A percentile compares a stretch with the other conserved stretches of the same genome.
phyloP scores from a whole-genome alignment of 495 filamentous ascomycete genomes.

The Daldinia vernicosa region DNA sequence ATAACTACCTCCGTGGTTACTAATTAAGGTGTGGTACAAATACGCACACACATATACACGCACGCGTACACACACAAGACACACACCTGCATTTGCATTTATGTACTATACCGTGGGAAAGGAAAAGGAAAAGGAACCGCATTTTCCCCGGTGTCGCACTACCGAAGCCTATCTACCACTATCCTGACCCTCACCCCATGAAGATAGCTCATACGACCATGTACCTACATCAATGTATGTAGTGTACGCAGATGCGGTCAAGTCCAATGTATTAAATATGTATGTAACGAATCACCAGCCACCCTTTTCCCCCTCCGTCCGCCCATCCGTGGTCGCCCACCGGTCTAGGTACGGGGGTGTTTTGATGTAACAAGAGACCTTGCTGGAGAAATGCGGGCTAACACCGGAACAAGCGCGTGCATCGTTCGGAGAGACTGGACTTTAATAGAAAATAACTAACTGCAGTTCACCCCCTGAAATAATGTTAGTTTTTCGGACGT shows the following conservation, averaged over 20 bases:
- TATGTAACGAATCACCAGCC: constrained; percentile 25
- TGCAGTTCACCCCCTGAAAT: too few species aligned
- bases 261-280: not conserved
- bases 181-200: constrained; percentile 1
- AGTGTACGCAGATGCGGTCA: not conserved
- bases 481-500: too few species aligned
- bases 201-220: constrained; percentile 2
- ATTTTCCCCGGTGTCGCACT: constrained; percentile 35
- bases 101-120: not conserved
- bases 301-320: constrained; percentile 19
- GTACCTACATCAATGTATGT: not conserved
- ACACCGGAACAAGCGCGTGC: not conserved
- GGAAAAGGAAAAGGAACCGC: constrained; percentile 21
- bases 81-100: not conserved
- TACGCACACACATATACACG: not conserved
- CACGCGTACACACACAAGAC: not conserved
- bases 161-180: constrained; percentile 20
- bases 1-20: constrained; percentile 27
- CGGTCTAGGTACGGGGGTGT: constrained; percentile 15
- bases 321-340: constrained; percentile 18
- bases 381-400: constrained; percentile 3
- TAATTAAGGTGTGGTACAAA: constrained; percentile 26
- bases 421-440: not conserved
- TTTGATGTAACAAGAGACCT: constrained; percentile 23
- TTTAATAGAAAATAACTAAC: too few species aligned